Evolutionary conservation across 139 green algal genomes (phyloP).

Genomic region (Chlamydomonas incerta): DNA sequence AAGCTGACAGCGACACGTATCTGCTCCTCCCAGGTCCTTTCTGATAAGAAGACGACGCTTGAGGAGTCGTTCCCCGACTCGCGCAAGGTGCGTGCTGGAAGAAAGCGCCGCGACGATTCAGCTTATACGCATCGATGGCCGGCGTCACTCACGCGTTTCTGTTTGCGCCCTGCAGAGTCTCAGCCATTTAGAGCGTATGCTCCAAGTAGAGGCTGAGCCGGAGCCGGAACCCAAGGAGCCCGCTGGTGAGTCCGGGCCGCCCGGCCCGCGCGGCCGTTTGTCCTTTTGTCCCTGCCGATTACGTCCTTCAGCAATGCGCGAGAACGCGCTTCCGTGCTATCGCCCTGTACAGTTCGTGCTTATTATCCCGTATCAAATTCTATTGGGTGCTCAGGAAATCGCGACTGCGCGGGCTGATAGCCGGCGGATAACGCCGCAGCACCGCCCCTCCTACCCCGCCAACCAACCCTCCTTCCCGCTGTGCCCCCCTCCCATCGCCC

Average conservation of each 20-base stretch:
- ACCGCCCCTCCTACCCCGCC: too few relatives aligned
- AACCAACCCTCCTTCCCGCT: neutral
- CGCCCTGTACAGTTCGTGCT: too few relatives aligned
- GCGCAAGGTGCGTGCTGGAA: neutral
- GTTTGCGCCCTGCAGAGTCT: neutral
- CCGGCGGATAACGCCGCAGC: too few relatives aligned
- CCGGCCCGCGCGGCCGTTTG: neutral
- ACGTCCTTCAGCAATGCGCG: too few relatives aligned
- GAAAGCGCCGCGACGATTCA: neutral
- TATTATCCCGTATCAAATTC: too few relatives aligned
- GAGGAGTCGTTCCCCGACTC: neutral
- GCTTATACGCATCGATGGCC: neutral
- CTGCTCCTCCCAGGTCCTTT: neutral
- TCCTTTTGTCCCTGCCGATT: too few relatives aligned
- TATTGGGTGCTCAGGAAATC: too few relatives aligned
- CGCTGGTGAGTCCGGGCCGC: neutral
- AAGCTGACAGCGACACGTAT: too few relatives aligned
- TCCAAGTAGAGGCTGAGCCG: neutral
- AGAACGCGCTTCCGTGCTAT: too few relatives aligned
- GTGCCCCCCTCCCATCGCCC: too few relatives aligned
- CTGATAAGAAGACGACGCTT: neutral
- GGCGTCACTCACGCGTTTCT: neutral
- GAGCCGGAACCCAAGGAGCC: neutral
- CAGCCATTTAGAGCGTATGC: conserved; percentile 13
- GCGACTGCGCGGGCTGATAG: too few relatives aligned